Evolutionary conservation across 106 monocot species (phyloP), one percentile per base, ranked within the genome.

Genomic region (Triglochin maritima): DNA sequence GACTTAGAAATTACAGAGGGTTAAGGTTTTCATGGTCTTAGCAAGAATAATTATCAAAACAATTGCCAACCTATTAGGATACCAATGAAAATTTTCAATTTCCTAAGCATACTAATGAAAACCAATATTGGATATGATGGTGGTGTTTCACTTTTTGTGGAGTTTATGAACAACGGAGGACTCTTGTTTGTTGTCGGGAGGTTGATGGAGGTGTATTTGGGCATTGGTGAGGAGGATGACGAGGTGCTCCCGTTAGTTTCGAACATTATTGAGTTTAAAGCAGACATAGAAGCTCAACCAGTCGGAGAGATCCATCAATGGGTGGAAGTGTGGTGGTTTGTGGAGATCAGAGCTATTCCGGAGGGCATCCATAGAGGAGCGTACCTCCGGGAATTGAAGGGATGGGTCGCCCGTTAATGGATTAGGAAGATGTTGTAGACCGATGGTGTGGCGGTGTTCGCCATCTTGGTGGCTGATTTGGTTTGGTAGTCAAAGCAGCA

Each of bases 191-290:
- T 76, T 50, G 70, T 82, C 77, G 7, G 94, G 89, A 5, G 81
- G 78, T 0, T 74, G 72, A 65, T 84, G 85, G 60, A 88, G 72
- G 9, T 89, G 89, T 89, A 94, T 94, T 79, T 94, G 94, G 6
- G 81, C 78, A 63, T 94, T 94, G 9, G 94, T 78, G 55, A 94
- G 82, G 67, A 94, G 86, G 56, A 94, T 89, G 17, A 94, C 89
- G 5, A 94, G 75, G 69, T 94, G 94, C 82, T 94, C 94, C 8
- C 94, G 74, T 80, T 94, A 89, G 80, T 94, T 94, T 8, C 84
- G 62, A 65, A 94, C 86, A 77, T 85, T 94, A 67, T 89, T 84
- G 43, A 72, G 71, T 82, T 94, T 89, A 77, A 94, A 94, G 42
- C 94, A 86, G 71, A 94, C 89, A 81, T 89, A 89, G 67, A 70